A percentile compares a stretch with the other conserved stretches of the same genome.
phyloP scores from a whole-genome alignment of 1,284 basidiomycete genomes.

The Ustilago trichophora region DNA sequence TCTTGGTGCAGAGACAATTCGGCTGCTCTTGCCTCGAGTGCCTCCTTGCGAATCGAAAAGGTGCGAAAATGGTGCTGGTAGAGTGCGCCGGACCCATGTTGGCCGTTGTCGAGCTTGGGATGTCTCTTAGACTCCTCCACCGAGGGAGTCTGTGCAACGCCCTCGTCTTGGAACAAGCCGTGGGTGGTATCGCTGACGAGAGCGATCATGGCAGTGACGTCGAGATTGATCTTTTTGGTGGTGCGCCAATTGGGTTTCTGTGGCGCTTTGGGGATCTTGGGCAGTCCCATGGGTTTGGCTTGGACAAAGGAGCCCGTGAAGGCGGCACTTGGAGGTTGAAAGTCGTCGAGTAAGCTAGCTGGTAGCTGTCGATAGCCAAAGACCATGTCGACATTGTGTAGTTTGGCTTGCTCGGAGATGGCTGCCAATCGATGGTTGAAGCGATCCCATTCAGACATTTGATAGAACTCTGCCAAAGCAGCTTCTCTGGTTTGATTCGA shows the following conservation, averaged over 20 bases:
- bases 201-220: slow-evolving; percentile 58
- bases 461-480: slow-evolving; percentile 23
- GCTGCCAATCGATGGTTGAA: slow-evolving; percentile 38
- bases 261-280: slow-evolving; percentile 32
- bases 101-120: slow-evolving; percentile 20
- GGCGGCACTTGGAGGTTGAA: slow-evolving; percentile 7
- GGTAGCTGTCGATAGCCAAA: slow-evolving; percentile 25
- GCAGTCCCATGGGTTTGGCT: slow-evolving; percentile 10
- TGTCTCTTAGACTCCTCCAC: slow-evolving; percentile 18
- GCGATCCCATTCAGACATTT: slow-evolving; percentile 40
- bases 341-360: background rate
- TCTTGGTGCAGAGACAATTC: slow-evolving; percentile 29
- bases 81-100: slow-evolving; percentile 19
- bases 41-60: slow-evolving; percentile 40
- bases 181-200: slow-evolving; percentile 57
- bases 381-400: slow-evolving; percentile 24
- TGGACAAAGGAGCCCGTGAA: background rate
- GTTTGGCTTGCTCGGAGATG: slow-evolving; percentile 21
- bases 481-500: background rate
- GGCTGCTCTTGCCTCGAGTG: slow-evolving; percentile 33
- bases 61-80: slow-evolving; percentile 43
- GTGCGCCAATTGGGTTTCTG: slow-evolving; percentile 16
- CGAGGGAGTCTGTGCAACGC: background rate
- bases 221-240: slow-evolving; percentile 50
- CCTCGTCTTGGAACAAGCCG: slow-evolving; percentile 17